These are phyloP conservation scores for Hemerocallis citrina DNA, from an alignment of 106 monocot genomes.

Conservation along the genomic window DNA sequence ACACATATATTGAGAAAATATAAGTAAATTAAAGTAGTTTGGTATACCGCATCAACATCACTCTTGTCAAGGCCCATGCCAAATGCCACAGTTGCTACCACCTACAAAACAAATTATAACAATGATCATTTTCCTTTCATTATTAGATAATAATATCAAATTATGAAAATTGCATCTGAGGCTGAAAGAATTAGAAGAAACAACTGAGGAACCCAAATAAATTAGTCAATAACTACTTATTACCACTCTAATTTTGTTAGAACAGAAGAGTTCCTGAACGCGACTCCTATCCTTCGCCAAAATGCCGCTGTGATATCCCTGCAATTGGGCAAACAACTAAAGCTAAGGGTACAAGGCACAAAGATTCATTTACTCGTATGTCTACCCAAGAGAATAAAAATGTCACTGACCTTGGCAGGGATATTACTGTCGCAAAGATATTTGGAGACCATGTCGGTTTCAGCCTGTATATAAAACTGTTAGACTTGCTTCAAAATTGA, in stretches of 20 bases:
- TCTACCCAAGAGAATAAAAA: neutral
- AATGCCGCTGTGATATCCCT: constrained; percentile 89
- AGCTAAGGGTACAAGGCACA: too few relatives aligned
- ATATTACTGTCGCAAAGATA: constrained; percentile 85
- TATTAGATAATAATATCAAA: neutral
- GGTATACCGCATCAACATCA: constrained; percentile 80
- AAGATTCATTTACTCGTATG: neutral
- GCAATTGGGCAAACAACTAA: constrained; percentile 11
- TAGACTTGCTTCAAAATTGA: neutral
- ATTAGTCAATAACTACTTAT: constrained; percentile 6
- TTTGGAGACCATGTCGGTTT: constrained; percentile 75
- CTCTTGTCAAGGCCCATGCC: constrained; percentile 99
- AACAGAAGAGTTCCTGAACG: constrained; percentile 73
- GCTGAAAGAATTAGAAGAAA: neutral
- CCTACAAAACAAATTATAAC: constrained; percentile 27
- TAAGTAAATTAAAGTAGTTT: neutral
- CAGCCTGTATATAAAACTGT: constrained; percentile 44
- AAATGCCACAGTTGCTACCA: constrained; percentile 99
- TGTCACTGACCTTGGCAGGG: constrained; percentile 60
- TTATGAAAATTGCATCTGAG: neutral
- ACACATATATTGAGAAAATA: neutral
- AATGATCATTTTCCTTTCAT: neutral
- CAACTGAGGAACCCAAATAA: neutral
- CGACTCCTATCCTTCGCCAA: constrained; percentile 51
- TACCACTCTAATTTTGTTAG: constrained; percentile 94